These are phyloP conservation scores for Podospora australis DNA, from an alignment of 495 filamentous ascomycete species.

Conservation along the genomic window DNA sequence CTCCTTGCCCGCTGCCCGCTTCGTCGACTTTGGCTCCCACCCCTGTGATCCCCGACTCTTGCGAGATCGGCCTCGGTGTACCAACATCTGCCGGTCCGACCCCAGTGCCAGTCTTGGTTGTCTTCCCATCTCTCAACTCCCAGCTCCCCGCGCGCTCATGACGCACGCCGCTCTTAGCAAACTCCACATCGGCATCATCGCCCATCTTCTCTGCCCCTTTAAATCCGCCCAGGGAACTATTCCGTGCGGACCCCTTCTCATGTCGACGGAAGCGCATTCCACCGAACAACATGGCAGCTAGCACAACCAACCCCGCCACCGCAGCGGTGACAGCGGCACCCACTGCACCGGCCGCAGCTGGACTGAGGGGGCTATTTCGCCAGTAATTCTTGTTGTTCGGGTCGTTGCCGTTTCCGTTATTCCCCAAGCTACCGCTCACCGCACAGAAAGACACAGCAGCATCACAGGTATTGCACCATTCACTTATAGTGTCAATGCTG, in stretches of 20 bases:
- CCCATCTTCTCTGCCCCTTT: constrained; percentile 34
- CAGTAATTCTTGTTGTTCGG: too few relatives aligned
- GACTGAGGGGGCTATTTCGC: constrained; percentile 11
- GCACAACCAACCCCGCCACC: constrained; percentile 13
- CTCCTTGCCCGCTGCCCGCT: neutral
- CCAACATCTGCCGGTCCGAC: too few relatives aligned
- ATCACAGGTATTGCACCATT: constrained; percentile 30
- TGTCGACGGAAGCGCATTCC: constrained; percentile 22
- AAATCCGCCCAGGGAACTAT: constrained; percentile 28
- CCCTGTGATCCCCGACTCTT: neutral
- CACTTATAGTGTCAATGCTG: constrained; percentile 13
- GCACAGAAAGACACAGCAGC: constrained; percentile 25
- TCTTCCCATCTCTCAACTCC: constrained; percentile 26
- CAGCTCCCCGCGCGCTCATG: constrained; percentile 38
- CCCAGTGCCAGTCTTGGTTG: neutral
- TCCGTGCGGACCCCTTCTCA: constrained; percentile 10
- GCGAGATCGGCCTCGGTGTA: too few relatives aligned
- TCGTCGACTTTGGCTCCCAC: neutral
- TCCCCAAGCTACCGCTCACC: neutral
- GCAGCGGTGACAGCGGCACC: constrained; percentile 28
- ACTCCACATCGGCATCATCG: constrained; percentile 31
- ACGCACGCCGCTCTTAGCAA: constrained; percentile 22
- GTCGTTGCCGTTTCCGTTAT: neutral
- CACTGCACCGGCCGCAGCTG: constrained; percentile 32
- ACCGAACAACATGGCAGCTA: constrained; percentile 24